Evolutionary conservation across 1,139 yeast genomes (phyloP).

Genomic region (Lodderomyces pseudojiufengensis): DNA sequence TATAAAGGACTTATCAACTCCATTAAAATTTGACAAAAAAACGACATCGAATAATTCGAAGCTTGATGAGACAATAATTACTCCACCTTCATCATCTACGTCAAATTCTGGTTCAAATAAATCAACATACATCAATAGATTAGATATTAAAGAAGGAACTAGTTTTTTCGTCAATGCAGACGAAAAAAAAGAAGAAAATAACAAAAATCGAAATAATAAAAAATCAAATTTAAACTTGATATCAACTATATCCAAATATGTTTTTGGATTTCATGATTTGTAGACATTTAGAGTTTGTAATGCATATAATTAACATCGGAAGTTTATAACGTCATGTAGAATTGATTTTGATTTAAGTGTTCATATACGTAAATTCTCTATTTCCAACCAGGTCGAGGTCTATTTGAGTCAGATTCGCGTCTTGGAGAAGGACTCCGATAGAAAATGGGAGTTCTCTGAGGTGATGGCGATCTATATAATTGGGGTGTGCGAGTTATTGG

Average conservation of each 20-base stretch:
- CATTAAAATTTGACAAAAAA: conserved; percentile 4
- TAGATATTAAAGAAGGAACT: conserved; percentile 43
- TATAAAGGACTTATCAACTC: conserved; percentile 27
- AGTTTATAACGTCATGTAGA: no score
- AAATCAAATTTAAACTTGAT: conserved; percentile 33
- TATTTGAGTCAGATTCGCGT: conserved; percentile 9
- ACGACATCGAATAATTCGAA: conserved; percentile 2
- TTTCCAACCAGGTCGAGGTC: conserved; percentile 10
- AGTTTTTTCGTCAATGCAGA: conserved; percentile 34
- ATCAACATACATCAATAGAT: conserved; percentile 19
- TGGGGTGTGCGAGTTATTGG: conserved; percentile 10
- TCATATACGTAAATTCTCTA: conserved; percentile 5
- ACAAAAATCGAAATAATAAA: conserved; percentile 14
- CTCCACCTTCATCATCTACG: conserved; percentile 7
- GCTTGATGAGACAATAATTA: conserved; percentile 2
- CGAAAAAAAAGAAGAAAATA: conserved; percentile 14
- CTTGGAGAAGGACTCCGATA: conserved; percentile 6
- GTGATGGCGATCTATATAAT: conserved; percentile 9
- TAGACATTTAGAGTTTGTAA: no score
- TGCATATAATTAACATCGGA: no score
- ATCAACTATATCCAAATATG: conserved; percentile 33
- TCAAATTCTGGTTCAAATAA: conserved; percentile 3
- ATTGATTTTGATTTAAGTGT: neutral
- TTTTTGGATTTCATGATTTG: conserved; percentile 47
- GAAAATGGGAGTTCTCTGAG: conserved; percentile 1